These are phyloP conservation scores for Colletotrichum costaricense DNA, from an alignment of 2,329 filamentous ascomycete genomes.

Conservation along the genomic window DNA sequence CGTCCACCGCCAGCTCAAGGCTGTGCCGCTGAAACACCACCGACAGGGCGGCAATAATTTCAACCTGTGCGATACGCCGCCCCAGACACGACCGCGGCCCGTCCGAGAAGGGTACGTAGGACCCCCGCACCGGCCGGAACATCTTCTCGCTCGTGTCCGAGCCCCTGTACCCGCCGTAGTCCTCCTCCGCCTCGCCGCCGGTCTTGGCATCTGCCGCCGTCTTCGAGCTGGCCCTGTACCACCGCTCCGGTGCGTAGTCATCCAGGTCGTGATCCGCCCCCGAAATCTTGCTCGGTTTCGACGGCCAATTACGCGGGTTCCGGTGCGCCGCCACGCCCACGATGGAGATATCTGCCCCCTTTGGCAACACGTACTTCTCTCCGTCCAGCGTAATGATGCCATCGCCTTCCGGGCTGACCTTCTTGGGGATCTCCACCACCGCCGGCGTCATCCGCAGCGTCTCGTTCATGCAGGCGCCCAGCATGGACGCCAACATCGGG, in stretches of 20 bases:
- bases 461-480: conserved; percentile 83
- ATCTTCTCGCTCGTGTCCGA: conserved; percentile 71
- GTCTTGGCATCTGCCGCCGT: conserved; percentile 38
- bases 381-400: conserved; percentile 72
- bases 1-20: conserved; percentile 76
- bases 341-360: conserved; percentile 65
- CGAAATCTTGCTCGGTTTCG: conserved; percentile 56
- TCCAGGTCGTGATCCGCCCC: conserved; percentile 66
- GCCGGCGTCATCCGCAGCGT: conserved; percentile 79
- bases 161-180: conserved; percentile 69
- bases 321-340: conserved; percentile 68
- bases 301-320: conserved; percentile 80
- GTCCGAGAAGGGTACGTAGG: conserved; percentile 69
- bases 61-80: conserved; percentile 68
- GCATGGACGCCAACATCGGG: conserved; percentile 74
- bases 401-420: conserved; percentile 56
- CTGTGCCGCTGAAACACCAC: conserved; percentile 70
- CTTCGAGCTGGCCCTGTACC: conserved; percentile 62
- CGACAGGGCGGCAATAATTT: conserved; percentile 66
- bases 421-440: conserved; percentile 79
- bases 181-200: conserved; percentile 47
- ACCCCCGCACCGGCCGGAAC: conserved; percentile 68
- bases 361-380: conserved; percentile 67
- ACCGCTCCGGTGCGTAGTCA: conserved; percentile 78
- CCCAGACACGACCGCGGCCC: conserved; percentile 69